phyloP scores from a whole-genome alignment of 805 yeast species.

The Saccharomycopsis babjevae region DNA sequence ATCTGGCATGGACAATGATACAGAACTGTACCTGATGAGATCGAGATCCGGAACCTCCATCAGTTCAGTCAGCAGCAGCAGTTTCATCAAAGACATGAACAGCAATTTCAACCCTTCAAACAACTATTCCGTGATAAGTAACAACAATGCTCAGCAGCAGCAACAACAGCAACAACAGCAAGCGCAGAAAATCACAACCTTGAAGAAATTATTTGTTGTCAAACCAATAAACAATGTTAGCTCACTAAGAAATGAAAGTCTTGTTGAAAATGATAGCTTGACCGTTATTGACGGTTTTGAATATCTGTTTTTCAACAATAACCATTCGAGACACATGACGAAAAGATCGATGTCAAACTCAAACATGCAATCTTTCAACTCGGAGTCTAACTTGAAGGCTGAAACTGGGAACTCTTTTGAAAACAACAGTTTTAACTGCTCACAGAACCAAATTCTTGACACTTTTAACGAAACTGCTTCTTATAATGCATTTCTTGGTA shows the following conservation, averaged over 20 bases:
- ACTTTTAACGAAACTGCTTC: neutral
- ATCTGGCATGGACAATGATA: neutral
- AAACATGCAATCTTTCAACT: neutral
- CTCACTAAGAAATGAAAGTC: neutral
- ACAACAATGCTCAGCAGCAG: neutral
- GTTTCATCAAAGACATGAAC: neutral
- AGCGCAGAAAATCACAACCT: neutral
- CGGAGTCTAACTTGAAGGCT: neutral
- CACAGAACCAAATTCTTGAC: neutral
- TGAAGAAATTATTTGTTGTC: conserved; percentile 4
- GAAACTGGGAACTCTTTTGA: neutral
- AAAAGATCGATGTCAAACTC: neutral
- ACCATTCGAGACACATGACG: neutral
- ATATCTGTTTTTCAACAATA: neutral
- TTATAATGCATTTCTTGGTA: neutral
- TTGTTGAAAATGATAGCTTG: neutral
- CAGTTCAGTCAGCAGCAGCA: neutral
- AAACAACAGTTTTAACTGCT: neutral
- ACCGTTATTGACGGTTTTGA: conserved; percentile 8
- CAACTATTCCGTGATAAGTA: neutral
- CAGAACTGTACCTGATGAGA: neutral
- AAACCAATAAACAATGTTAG: neutral
- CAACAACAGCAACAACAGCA: neutral
- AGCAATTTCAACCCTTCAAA: neutral
- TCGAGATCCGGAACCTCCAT: conserved; percentile 1